phyloP scores from a whole-genome alignment of 78 protist genomes.

The Dictyostelium intermedium region DNA sequence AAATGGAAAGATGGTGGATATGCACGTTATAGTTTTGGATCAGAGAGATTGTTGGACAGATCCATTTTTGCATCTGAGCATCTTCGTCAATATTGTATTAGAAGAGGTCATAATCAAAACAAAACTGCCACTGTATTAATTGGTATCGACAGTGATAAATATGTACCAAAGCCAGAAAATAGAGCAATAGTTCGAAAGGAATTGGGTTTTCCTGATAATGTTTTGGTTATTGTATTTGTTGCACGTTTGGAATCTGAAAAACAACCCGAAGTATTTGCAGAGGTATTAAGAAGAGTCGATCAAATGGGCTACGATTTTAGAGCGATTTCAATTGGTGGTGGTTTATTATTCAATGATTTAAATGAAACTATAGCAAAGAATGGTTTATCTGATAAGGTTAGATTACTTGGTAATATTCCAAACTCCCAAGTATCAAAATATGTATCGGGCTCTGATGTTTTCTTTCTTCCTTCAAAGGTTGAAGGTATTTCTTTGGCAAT shows the following conservation, averaged over 20 bases:
- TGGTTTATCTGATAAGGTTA: constrained; percentile 30
- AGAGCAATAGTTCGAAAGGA: constrained; percentile 40
- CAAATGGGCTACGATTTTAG: constrained; percentile 47
- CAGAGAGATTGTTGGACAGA: constrained; percentile 39
- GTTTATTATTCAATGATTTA: constrained; percentile 12
- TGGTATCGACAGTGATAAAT: constrained; percentile 58
- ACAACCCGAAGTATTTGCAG: constrained; percentile 67
- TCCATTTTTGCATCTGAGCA: constrained; percentile 48
- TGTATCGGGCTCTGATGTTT: constrained; percentile 46
- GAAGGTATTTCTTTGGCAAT: constrained; percentile 73
- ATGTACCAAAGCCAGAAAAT: constrained; percentile 50
- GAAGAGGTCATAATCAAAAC: constrained; percentile 46
- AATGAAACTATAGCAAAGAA: constrained; percentile 18
- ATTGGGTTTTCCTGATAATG: constrained; percentile 56
- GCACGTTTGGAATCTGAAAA: constrained; percentile 47
- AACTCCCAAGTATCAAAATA: constrained; percentile 18
- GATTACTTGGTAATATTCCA: constrained; percentile 26
- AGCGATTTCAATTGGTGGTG: constrained; percentile 65
- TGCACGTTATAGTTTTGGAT: constrained; percentile 55
- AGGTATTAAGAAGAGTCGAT: constrained; percentile 34
- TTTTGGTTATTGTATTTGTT: constrained; percentile 50
- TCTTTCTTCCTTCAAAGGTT: constrained; percentile 45
- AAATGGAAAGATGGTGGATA: constrained; percentile 71
- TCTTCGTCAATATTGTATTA: constrained; percentile 33
- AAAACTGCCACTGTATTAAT: constrained; percentile 53